phyloP scores from a whole-genome alignment of 139 green algal species.

The Chlorella ohadii region DNA sequence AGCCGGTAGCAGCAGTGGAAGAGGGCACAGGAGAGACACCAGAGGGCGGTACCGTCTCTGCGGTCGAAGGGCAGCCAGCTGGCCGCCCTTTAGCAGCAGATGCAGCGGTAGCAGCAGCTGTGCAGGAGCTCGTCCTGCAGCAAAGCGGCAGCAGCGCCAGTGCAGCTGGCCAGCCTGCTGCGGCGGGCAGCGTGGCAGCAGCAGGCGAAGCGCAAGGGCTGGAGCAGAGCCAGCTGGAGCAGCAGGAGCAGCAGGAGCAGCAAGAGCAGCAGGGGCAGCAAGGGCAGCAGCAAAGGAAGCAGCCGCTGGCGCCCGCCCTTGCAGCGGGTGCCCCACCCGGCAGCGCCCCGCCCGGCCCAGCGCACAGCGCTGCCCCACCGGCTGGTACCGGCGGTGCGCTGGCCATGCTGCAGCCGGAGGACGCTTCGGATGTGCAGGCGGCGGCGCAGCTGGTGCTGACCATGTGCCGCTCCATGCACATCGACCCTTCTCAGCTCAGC shows the following conservation, averaged over 20 bases:
- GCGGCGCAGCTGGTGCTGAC: slow-evolving; percentile 22
- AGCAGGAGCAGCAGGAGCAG: neutral
- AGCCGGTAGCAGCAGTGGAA: neutral
- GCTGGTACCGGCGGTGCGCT: neutral
- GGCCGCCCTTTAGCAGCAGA: neutral
- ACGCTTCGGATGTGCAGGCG: slow-evolving; percentile 15
- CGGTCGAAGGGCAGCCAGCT: neutral
- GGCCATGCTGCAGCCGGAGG: neutral
- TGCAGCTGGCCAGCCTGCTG: neutral
- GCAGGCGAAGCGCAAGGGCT: too few relatives aligned
- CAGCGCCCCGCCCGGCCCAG: neutral
- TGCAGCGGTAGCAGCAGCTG: slow-evolving; percentile 10
- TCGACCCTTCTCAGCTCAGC: slow-evolving; percentile 27
- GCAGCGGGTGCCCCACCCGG: neutral
- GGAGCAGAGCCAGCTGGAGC: neutral
- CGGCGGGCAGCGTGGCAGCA: neutral
- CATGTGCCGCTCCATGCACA: slow-evolving; percentile 12
- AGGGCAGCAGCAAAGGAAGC: too few relatives aligned
- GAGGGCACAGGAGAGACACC: neutral
- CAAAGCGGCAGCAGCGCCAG: neutral
- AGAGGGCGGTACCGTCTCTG: neutral
- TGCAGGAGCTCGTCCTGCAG: slow-evolving; percentile 11
- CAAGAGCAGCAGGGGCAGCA: neutral
- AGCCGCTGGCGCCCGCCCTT: neutral
- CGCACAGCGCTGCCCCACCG: neutral